Conservation (phyloP, 495 filamentous ascomycete species). For the Tuber umbilicatum region DNA sequence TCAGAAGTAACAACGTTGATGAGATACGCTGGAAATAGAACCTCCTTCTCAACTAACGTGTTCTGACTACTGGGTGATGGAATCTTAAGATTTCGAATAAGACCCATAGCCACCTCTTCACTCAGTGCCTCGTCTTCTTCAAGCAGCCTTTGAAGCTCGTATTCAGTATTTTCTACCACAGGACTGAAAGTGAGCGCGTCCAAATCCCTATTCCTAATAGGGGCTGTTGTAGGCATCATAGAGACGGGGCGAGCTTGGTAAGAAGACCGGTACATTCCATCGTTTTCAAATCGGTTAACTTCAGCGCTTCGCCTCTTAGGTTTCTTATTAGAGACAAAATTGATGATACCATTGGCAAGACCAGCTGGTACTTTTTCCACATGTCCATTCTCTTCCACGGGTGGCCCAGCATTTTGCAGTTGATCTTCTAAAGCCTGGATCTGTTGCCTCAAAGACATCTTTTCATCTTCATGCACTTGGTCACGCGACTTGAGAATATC, state of each 20-base stretch:
- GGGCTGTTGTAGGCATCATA: constrained; percentile 69
- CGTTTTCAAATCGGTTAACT: constrained; percentile 38
- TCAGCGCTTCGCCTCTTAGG: constrained; percentile 92
- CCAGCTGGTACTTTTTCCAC: constrained; percentile 71
- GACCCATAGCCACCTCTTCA: constrained; percentile 89
- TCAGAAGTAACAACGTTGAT: constrained; percentile 99
- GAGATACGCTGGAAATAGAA: constrained; percentile 94
- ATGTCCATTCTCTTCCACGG: constrained; percentile 73
- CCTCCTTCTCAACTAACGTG: constrained; percentile 92
- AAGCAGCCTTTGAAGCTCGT: constrained; percentile 85
- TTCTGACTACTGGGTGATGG: constrained; percentile 75
- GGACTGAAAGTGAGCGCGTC: constrained; percentile 53
- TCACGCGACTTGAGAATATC: constrained; percentile 65
- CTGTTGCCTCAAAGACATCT: constrained; percentile 73
- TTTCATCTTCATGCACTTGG: constrained; percentile 70
- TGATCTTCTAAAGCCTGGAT: constrained; percentile 86
- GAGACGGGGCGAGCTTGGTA: constrained; percentile 94
- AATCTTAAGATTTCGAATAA: constrained; percentile 94
- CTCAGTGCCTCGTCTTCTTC: constrained; percentile 93
- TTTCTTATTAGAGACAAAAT: constrained; percentile 94
- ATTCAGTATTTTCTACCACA: constrained; percentile 79
- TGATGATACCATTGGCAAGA: constrained; percentile 75
- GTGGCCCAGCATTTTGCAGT: constrained; percentile 68
- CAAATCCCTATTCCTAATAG: constrained; percentile 28
- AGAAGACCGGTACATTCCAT: constrained; percentile 61